Evolutionary conservation across 208 protist species (phyloP).

Genomic region (Sergeia podlipaevii): DNA sequence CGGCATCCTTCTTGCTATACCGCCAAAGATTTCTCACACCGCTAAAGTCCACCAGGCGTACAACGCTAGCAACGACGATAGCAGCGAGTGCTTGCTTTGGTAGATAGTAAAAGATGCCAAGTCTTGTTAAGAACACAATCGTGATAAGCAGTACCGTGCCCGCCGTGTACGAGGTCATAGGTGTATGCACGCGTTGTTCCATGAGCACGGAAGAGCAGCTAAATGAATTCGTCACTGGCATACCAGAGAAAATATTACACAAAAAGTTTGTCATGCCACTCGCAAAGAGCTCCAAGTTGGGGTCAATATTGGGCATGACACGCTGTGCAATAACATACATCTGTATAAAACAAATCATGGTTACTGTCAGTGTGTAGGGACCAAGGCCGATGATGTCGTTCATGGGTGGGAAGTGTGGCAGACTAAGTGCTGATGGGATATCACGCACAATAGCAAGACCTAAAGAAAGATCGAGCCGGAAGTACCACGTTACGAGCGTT

Average conservation of each 20-base stretch:
- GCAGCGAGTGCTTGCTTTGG: constrained; percentile 52
- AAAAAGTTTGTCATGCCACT: constrained; percentile 39
- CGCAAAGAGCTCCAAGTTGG: constrained; percentile 49
- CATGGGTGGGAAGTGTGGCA: constrained; percentile 31
- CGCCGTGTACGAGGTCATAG: constrained; percentile 33
- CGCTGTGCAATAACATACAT: constrained; percentile 55
- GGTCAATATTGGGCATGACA: constrained; percentile 42
- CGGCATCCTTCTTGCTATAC: constrained; percentile 47
- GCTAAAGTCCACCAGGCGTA: constrained; percentile 47
- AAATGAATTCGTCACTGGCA: constrained; percentile 54
- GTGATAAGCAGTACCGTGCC: constrained; percentile 38
- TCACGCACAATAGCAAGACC: constrained; percentile 32
- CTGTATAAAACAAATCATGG: constrained; percentile 55
- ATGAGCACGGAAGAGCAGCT: constrained; percentile 49
- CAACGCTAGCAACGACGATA: constrained; percentile 45
- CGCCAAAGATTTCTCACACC: constrained; percentile 28
- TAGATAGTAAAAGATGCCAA: constrained; percentile 54
- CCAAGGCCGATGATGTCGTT: constrained; percentile 36
- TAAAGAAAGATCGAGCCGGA: constrained; percentile 20
- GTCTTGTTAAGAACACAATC: constrained; percentile 32
- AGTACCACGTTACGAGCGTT: constrained; percentile 30
- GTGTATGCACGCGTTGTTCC: constrained; percentile 37
- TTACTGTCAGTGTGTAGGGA: constrained; percentile 52
- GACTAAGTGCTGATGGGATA: constrained; percentile 20
- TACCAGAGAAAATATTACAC: constrained; percentile 39